These are phyloP conservation scores for Globisporangium viniferum DNA, from an alignment of 352 stramenopile genomes.

Conservation along the genomic window DNA sequence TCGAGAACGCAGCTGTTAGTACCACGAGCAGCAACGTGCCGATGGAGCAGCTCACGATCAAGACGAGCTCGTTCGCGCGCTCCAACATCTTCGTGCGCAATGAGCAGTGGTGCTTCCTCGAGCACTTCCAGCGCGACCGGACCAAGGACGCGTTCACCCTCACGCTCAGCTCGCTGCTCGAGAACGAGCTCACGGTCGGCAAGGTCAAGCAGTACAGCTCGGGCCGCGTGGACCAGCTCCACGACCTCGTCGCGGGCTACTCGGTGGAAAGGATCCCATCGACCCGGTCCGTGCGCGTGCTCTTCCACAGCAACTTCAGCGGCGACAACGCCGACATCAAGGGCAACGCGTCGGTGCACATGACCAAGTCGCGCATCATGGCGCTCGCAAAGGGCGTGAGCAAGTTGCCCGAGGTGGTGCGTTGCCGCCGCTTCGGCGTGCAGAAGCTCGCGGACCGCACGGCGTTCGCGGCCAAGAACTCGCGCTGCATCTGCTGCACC, in stretches of 20 bases:
- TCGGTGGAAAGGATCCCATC: conserved; percentile 32
- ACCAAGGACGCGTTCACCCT: conserved; percentile 25
- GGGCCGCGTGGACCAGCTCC: conserved; percentile 35
- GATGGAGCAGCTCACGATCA: conserved; percentile 29
- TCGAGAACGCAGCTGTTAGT: too few relatives aligned
- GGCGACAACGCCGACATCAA: conserved; percentile 15
- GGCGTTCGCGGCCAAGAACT: conserved; percentile 46
- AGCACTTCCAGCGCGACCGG: conserved; percentile 20
- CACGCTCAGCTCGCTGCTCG: conserved; percentile 29
- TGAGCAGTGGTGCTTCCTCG: conserved; percentile 45
- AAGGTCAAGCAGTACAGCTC: conserved; percentile 32
- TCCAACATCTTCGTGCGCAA: conserved; percentile 33
- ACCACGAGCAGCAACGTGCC: conserved; percentile 19
- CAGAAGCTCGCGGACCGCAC: conserved; percentile 49
- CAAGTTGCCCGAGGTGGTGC: conserved; percentile 44
- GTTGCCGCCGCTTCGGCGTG: conserved; percentile 48
- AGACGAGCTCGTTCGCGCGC: conserved; percentile 34
- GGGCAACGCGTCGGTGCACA: conserved; percentile 12
- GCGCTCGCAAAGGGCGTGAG: conserved; percentile 32
- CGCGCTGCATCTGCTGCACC: conserved; percentile 53
- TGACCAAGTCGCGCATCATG: conserved; percentile 34
- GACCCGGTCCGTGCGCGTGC: conserved; percentile 33
- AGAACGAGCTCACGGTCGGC: conserved; percentile 26
- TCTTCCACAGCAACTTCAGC: conserved; percentile 35
- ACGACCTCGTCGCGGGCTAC: conserved; percentile 31